Conservation (phyloP, 2,329 filamentous ascomycete species). For the Cryphonectria carpinicola region DNA sequence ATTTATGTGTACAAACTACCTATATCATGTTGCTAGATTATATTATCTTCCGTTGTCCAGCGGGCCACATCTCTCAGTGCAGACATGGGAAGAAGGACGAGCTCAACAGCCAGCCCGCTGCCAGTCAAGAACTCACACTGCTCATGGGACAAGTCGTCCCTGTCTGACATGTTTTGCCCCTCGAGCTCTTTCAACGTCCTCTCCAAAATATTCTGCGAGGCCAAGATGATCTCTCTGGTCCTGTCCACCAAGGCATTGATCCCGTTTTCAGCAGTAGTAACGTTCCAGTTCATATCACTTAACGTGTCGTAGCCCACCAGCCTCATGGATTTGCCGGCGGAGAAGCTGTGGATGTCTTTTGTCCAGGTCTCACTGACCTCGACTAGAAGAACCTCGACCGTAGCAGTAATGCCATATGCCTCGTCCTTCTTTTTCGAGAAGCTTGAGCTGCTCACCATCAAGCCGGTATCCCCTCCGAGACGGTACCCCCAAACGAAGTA, state of each 20-base stretch:
- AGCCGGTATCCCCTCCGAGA: not conserved
- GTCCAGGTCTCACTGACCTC: constrained; percentile 1
- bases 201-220: constrained; percentile 1
- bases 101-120: constrained; percentile 1
- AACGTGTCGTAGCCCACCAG: constrained; percentile 5
- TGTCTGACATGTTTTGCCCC: not conserved
- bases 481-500: constrained; percentile 11
- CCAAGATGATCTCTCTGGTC: not conserved
- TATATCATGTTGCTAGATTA: not conserved
- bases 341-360: not conserved
- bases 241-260: not conserved
- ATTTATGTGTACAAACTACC: not conserved
- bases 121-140: constrained; percentile 9
- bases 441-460: constrained; percentile 7
- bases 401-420: not conserved
- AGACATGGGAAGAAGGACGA: constrained; percentile 10
- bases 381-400: not conserved
- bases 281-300: not conserved
- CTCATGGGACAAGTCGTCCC: not conserved
- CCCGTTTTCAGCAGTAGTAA: not conserved
- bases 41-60: constrained; percentile 4
- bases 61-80: constrained; percentile 9
- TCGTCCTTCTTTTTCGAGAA: not conserved
- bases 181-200: not conserved
- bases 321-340: constrained; percentile 6